Base-by-base conservation (phyloP, 2,329 filamentous ascomycete species). In the Claviceps sp. region DNA sequence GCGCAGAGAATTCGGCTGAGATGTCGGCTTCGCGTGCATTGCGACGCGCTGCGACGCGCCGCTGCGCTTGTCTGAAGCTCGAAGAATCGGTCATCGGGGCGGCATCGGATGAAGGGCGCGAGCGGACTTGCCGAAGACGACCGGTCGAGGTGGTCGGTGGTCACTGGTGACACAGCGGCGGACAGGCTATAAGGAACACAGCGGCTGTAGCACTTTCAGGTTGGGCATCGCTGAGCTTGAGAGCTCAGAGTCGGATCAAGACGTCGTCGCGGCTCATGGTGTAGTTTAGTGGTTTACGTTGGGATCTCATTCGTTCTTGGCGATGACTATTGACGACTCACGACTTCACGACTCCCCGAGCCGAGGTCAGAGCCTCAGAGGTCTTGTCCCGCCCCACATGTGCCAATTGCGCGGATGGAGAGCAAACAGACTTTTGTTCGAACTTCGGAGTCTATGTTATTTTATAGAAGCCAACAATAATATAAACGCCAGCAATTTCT, bases 41-140 rank as follows among this genome's bases (percentile, higher is more conserved):
- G 62, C 88, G 87, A 61, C 89, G 86, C 60, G 86, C 85, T 58
- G 85, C 78, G 54, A 96, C 82, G 66, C 90, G 87, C 71, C 86
- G 79, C 72, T 96, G 90, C 58, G 91, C 91, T 66, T 88, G 85
- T 67, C 86, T 84, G 71, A 96, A 96, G 69, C 86, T 86, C 55
- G 71, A 29, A 9, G 29, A 69, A 55, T 74, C 70, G 61, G 69
- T 75, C 74, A 77, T 77, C 58, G 58, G 57, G 54, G 53, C 54
- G 59, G 55, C 64, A 68, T 69, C 52, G 56, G 54, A 42, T 20
- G n/a, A n/a, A 42, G 39, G 39, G 20, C n/a, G 17, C 29, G 17
- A 42, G 39, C n/a, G n/a, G 39, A 20, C 17, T n/a, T 42, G 39
- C n/a, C 39, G 17, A 42, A 20, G 39, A 42, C 39, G 20, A 2